Percentiles rank a stretch among this genome's conserved stretches.
Conservation (phyloP, 2,329 filamentous ascomycete species). For the Diaporthe velutina region DNA sequence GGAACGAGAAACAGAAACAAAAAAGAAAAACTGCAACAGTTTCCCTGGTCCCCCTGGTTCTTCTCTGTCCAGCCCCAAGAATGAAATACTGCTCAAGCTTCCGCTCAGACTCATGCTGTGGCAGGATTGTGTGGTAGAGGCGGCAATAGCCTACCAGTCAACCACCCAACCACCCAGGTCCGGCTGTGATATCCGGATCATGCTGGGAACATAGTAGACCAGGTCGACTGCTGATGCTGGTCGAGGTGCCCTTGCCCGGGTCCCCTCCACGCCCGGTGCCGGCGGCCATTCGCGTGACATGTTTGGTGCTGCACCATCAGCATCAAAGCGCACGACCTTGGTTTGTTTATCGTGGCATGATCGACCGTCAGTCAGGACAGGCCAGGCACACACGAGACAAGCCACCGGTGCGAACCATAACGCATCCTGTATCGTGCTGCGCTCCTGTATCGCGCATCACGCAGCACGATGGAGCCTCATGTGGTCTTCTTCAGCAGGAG, state of each 20-base stretch:
- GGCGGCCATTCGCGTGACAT: constrained; percentile 22
- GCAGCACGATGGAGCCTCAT: background rate
- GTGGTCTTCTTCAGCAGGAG: background rate
- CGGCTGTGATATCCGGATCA: constrained; percentile 20
- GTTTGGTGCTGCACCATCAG: constrained; percentile 17
- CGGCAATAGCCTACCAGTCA: constrained; percentile 5
- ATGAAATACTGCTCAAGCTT: constrained; percentile 22
- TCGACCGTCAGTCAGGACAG: constrained; percentile 13
- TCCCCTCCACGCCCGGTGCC: constrained; percentile 10
- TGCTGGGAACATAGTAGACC: background rate
- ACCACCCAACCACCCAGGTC: background rate
- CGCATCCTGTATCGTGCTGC: background rate
- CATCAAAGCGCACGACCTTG: constrained; percentile 24
- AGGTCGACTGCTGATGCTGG: constrained; percentile 9
- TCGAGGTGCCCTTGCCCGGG: constrained; percentile 16
- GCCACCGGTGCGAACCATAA: background rate
- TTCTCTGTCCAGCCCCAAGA: background rate
- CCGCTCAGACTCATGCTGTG: constrained; percentile 23
- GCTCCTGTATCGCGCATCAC: background rate
- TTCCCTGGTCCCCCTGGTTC: constrained; percentile 7
- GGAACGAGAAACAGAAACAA: background rate
- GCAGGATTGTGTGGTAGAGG: constrained; percentile 25
- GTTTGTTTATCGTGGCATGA: constrained; percentile 29
- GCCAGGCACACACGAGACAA: background rate
- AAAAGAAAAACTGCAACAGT: background rate